Percentiles rank a stretch among this genome's conserved stretches.
phyloP scores from a whole-genome alignment of 2,329 filamentous ascomycete genomes.

The Colletotrichum filicis region DNA sequence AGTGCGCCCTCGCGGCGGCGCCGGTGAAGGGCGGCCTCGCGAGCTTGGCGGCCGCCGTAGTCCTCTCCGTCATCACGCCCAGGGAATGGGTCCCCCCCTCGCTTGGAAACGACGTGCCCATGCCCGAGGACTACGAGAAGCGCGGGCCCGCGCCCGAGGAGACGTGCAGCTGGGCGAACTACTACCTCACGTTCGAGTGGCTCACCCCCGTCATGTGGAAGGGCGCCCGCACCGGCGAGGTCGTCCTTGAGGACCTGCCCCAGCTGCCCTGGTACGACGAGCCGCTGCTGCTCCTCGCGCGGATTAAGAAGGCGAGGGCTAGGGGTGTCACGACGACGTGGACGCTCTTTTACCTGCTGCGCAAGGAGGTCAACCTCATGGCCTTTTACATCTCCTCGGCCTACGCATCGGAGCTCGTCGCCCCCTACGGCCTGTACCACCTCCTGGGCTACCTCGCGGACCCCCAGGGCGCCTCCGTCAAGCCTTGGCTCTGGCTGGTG shows the following conservation, averaged over 20 bases:
- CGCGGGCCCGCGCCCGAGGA: conserved; percentile 60
- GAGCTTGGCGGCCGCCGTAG: conserved; percentile 49
- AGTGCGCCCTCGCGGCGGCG: conserved; percentile 40
- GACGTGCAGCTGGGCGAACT: conserved; percentile 63
- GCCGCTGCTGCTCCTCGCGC: conserved; percentile 57
- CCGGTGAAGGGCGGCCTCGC: conserved; percentile 47
- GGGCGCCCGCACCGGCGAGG: conserved; percentile 51
- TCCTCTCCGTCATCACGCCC: conserved; percentile 57
- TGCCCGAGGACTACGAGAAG: conserved; percentile 48
- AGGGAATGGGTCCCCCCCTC: conserved; percentile 61
- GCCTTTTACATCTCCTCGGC: conserved; percentile 49
- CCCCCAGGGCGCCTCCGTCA: conserved; percentile 55
- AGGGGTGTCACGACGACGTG: conserved; percentile 55
- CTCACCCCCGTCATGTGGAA: conserved; percentile 60
- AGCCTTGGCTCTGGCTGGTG: conserved; percentile 64
- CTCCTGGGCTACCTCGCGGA: conserved; percentile 62
- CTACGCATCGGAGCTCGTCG: conserved; percentile 59
- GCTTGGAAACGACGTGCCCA: conserved; percentile 49
- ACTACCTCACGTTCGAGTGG: conserved; percentile 63
- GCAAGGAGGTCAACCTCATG: conserved; percentile 57
- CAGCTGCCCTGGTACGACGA: conserved; percentile 66
- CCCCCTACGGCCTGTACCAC: conserved; percentile 65
- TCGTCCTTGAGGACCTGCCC: conserved; percentile 60
- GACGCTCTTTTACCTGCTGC: conserved; percentile 57
- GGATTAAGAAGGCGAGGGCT: conserved; percentile 54